These are phyloP conservation scores for Eucommia ulmoides DNA, from an alignment of 257 asterid species.

Conservation along the genomic window DNA sequence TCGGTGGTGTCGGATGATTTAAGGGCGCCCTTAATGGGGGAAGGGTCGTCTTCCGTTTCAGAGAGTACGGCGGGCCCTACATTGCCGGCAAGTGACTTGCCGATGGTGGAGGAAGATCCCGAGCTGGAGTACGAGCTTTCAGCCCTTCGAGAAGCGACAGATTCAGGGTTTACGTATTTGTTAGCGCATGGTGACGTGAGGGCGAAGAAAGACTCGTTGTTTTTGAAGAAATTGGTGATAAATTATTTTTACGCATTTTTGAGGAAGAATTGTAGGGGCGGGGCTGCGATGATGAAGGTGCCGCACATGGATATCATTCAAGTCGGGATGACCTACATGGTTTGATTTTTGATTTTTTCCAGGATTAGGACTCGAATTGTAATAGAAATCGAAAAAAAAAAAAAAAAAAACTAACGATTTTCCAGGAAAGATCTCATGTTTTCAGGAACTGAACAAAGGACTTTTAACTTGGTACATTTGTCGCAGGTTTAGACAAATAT, in stretches of 20 bases:
- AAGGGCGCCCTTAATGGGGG: constrained; percentile 41
- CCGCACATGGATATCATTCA: constrained; percentile 74
- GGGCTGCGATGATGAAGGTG: constrained; percentile 81
- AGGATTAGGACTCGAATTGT: neutral
- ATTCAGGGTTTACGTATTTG: constrained; percentile 77
- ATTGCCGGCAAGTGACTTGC: constrained; percentile 41
- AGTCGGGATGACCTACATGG: constrained; percentile 89
- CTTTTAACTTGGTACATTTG: too few species aligned
- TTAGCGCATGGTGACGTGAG: constrained; percentile 84
- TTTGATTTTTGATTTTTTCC: constrained; percentile 21
- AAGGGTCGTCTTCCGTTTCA: constrained; percentile 14
- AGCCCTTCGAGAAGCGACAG: constrained; percentile 58
- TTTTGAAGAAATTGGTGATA: constrained; percentile 64
- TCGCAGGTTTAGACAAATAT: too few species aligned
- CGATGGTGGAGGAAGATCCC: constrained; percentile 52
- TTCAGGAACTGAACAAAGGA: too few species aligned
- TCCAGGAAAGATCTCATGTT: too few species aligned
- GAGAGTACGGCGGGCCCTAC: constrained; percentile 8
- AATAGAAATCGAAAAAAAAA: too few species aligned
- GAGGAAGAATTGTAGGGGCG: constrained; percentile 90
- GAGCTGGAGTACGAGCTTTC: constrained; percentile 79
- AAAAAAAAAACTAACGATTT: too few species aligned
- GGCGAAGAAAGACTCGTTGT: constrained; percentile 69
- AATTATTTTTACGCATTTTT: constrained; percentile 79
- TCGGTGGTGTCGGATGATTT: constrained; percentile 33